Percentiles rank a stretch among this genome's conserved stretches.
phyloP scores from a whole-genome alignment of 306 rosid species.

The Glycyrrhiza uralensis region DNA sequence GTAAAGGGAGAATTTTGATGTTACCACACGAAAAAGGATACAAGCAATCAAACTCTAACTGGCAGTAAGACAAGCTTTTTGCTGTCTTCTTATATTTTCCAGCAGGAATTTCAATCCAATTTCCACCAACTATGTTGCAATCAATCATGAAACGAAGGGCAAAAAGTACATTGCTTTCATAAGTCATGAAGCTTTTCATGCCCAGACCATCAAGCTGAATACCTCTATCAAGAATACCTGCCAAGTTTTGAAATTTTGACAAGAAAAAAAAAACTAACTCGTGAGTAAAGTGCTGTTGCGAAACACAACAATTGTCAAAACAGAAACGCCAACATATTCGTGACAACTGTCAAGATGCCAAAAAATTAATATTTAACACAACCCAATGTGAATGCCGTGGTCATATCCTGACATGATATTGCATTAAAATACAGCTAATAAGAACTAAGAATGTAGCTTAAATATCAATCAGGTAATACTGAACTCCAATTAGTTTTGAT shows the following conservation, averaged over 20 bases:
- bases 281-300: background rate
- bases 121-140: constrained; percentile 88
- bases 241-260: constrained; percentile 28
- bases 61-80: constrained; percentile 65
- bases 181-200: constrained; percentile 85
- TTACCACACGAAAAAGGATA: constrained; percentile 52
- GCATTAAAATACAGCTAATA: constrained; percentile 14
- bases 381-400: background rate
- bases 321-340: background rate
- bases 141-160: constrained; percentile 98
- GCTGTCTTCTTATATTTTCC: constrained; percentile 68
- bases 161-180: constrained; percentile 97
- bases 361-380: background rate
- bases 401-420: background rate
- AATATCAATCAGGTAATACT: background rate
- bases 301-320: background rate
- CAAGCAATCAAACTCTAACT: constrained; percentile 87
- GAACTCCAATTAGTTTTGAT: background rate
- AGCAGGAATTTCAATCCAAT: constrained; percentile 89
- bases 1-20: background rate
- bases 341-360: constrained; percentile 3
- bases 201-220: constrained; percentile 90
- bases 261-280: constrained; percentile 10
- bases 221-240: constrained; percentile 96
- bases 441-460: background rate